Base-by-base conservation (phyloP, 73 alveolate genomes). In the Urostyla sp. region DNA sequence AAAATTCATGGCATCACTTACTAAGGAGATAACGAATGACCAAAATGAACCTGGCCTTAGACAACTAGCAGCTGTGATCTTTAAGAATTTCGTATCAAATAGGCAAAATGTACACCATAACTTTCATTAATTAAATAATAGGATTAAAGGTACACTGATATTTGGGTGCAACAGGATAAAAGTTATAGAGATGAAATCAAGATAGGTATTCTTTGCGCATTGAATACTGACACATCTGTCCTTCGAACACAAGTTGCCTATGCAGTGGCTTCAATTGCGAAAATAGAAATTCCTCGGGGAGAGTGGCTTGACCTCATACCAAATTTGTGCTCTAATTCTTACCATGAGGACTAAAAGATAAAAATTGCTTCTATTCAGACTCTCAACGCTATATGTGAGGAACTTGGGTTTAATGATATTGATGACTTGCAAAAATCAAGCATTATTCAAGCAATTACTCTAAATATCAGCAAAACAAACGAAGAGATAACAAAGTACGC, bases 361-460 rank as follows among this genome's bases (percentile, higher is more conserved):
- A 88, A 80, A 57, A 27, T 20, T 27, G 79, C 89, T 2, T 20
- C 92, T 26, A 67, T 88, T 24, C 58, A 55, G 58, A 88, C 95
- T 20, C 83, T 88, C 0, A 92, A 92, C 2, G 81, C 58, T 55
- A 88, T 88, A 15, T 88, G 95, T 51, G 95, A 88, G 51, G 95
- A 83, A 55, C 82, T 88, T n/a, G 67, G 30, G 26, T 56, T 75
- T 1, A 32, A 35, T 4, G 73, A 56, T 30, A 16, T 88, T 0
- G 48, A 53, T 61, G 54, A 57, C 11, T 82, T 58, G 26, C 40
- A 38, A 15, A 67, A 67, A 11, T 46, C 81, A 56, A 0, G 2
- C 8, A 46, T 88, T 5, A 34, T 88, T 26, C 24, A 51, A 26
- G 91, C 95, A 1, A 38, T 88, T 5, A 36, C 55, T 0, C 37